Percentiles rank a stretch among this genome's conserved stretches.
These are phyloP conservation scores for Pseudocercospora fuligena DNA, from an alignment of 2,329 filamentous ascomycete genomes.

Conservation along the genomic window DNA sequence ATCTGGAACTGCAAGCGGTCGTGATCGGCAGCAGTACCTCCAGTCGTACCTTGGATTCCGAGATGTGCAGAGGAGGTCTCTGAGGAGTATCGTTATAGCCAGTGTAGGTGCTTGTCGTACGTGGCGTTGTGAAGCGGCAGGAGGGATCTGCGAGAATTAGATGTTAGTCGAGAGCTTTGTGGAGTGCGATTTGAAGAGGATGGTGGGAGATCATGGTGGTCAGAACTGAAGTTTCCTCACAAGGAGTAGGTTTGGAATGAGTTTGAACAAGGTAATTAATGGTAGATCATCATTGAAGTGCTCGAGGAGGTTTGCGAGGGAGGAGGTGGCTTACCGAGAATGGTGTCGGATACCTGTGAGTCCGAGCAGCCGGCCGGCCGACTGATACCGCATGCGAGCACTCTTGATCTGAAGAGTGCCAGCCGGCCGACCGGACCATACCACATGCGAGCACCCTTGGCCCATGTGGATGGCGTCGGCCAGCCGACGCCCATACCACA, in stretches of 20 bases:
- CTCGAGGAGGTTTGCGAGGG: background rate
- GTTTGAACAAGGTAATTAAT: background rate
- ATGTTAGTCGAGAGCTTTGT: background rate
- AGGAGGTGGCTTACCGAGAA: background rate
- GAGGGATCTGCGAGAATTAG: background rate
- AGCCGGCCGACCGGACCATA: background rate
- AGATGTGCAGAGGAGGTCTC: conserved; percentile 50
- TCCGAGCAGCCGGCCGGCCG: background rate
- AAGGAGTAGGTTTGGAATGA: background rate
- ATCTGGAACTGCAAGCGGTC: background rate
- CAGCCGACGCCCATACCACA: background rate
- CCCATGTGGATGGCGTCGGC: too few species aligned
- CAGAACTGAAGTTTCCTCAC: background rate
- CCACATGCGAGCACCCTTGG: background rate
- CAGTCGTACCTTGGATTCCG: background rate
- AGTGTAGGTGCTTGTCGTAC: conserved; percentile 75
- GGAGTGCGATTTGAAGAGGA: background rate
- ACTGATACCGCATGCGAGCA: too few species aligned
- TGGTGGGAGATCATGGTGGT: background rate
- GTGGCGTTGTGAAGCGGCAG: conserved; percentile 74
- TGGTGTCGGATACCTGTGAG: background rate
- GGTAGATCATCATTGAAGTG: background rate
- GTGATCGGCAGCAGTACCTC: background rate
- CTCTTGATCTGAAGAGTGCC: too few species aligned
- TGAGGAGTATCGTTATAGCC: conserved; percentile 79